Evolutionary conservation across 371 early-diverging fungal genomes (phyloP), one percentile per base, ranked within the genome.

Genomic region (Mortierella sp.): DNA sequence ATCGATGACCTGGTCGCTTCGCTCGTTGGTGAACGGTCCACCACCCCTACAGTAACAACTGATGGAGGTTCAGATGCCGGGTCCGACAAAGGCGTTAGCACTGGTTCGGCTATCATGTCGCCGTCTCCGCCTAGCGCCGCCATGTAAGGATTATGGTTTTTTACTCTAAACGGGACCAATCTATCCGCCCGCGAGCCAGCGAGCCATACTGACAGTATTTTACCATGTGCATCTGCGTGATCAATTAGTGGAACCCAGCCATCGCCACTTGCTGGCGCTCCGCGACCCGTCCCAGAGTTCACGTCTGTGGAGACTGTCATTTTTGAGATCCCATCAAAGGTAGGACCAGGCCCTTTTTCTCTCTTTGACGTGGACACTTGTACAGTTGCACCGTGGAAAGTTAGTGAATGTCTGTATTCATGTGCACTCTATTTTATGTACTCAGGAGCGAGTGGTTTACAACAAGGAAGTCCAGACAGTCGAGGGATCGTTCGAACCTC

Each of bases 391-490:
- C n/a, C n/a, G n/a, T n/a, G n/a, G n/a, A n/a, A n/a, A n/a, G n/a
- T n/a, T n/a, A n/a, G n/a, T n/a, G n/a, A n/a, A n/a, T n/a, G n/a
- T n/a, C n/a, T n/a, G n/a, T n/a, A n/a, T n/a, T n/a, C n/a, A n/a
- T n/a, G n/a, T n/a, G n/a, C n/a, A n/a, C n/a, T n/a, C 2, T 47
- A 8, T 28, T 23, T 27, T 31, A 26, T 27, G n/a, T 24, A 21
- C 8, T 13, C 60, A 93, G 91, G 95, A 95, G 82, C 84, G 84
- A 51, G 93, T 96, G n/a, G 87, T 88, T 21, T 96, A 96, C 82
- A 91, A 87, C 80, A 96, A 96, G 79, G 95, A 94, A 65, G 89
- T 91, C 18, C 98, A 97, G 68, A 96, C 96, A 4, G 82, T 86
- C 1, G 91, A 88, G 48, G 83, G 81, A 41, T 82, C 83, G 8